Base-by-base conservation (phyloP, 129 eudicot species). In the Chrysanthemum makinoi region DNA sequence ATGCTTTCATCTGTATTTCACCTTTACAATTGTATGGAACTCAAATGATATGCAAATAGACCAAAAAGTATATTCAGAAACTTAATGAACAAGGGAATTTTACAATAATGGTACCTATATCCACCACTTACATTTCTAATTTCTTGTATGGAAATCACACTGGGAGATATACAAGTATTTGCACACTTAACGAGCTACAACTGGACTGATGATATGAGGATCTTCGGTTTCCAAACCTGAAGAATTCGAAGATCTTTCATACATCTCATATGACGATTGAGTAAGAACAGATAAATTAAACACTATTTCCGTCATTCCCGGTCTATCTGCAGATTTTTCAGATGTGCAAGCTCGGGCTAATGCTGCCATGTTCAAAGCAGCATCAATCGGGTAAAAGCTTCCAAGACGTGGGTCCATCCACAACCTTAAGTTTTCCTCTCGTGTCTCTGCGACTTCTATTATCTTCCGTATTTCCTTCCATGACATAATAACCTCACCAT, bases 401-500 rank as follows among this genome's bases (percentile, higher is more conserved):
- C 76, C 84, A 18, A 89, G 65, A 17, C 26, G 71, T 4, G 88
- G 86, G 65, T 89, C 96, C 86, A 89, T 84, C 93, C 93, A 89
- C 72, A 13, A 73, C 74, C 79, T 73, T 30, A 89, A n/a, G 35
- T 77, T 82, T 76, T 84, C 90, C 58, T 80, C 87, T 78, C 78
- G 74, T 13, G 24, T 66, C 78, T 84, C 90, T 61, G 69, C 85
- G 19, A 33, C 68, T 49, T 86, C 93, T 33, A 86, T 73, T 46
- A 89, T 78, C 47, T 81, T 88, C 67, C 71, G 79, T 18, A 89
- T 76, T 56, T 89, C 96, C 72, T 84, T 86, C 96, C 96, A 89
- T 1, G 83, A 39, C 78, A 86, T 84, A 56, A 66, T 73, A 52
- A 82, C 76, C 77, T 87, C 93, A 63, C 96, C 90, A 66, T 71